Base-by-base conservation (phyloP, 176 grass and related monocot genomes). In the maize (Zea mays) region DNA sequence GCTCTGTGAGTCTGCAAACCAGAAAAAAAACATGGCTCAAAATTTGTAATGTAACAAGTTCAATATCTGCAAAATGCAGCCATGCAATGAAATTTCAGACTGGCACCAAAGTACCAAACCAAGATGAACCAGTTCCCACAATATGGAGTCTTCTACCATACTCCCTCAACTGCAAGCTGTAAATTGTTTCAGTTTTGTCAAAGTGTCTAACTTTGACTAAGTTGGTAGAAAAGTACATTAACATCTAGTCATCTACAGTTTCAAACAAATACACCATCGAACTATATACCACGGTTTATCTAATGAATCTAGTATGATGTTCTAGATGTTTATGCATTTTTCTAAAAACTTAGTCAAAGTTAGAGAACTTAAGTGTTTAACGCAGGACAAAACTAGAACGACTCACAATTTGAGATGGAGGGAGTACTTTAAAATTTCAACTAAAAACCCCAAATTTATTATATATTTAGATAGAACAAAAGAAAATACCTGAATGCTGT, bases 1-100 rank as follows among this genome's bases (percentile, higher is more conserved):
- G 95, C 85, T 52, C 69, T 88, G 41, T 78, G 69, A 73, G 59
- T 77, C 91, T 94, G 73, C 47, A 88, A 71, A 75, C 79, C 47
- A 88, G 44, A 72, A 84, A 77, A 77, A 79, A 72, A 86, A 66
- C 2, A 7, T 56, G 21, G 36, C 50, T 78, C 36, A 79, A 21
- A 20, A 67, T 41, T 10, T 49, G 4, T 78, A 21, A 78, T 4
- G 9, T 14, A n/a, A 12, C 37, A 78, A 52, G 34, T 41, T 13
- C 62, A 66, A 65, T 41, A 78, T 50, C 34, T 40, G 75, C 16
- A 40, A 78, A 66, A 38, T 27, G 17, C 7, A 41, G n/a, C 4
- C 61, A 66, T 77, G 75, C 60, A 77, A 77, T 59, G 10, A 50
- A 65, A 15, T 50, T 50, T 37, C 60, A 65, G 44, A n/a, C n/a